Evolutionary conservation across 371 early-diverging fungal genomes (phyloP).

Genomic region (Fennellomyces sp.): DNA sequence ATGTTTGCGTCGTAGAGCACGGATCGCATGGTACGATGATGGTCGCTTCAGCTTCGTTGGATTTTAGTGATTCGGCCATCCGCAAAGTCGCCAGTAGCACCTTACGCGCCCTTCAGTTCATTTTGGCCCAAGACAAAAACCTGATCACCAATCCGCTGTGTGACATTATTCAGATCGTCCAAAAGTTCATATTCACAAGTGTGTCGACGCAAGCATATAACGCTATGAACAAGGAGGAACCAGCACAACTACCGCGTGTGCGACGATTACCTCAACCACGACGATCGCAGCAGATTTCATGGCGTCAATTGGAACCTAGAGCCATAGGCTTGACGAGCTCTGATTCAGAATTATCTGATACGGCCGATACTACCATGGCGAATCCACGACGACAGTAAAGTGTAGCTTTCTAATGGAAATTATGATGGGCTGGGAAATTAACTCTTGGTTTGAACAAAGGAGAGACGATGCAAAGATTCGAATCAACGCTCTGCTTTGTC

Average conservation of each 20-base stretch:
- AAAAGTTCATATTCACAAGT: constrained; percentile 48
- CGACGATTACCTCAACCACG: not conserved
- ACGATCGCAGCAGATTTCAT: constrained; percentile 18
- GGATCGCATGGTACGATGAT: constrained; percentile 36
- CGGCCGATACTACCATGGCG: constrained; percentile 31
- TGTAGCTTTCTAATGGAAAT: too few species aligned
- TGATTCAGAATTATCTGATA: constrained; percentile 69
- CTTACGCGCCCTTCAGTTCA: constrained; percentile 50
- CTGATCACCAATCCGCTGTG: constrained; percentile 45
- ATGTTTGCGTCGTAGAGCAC: constrained; percentile 33
- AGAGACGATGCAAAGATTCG: constrained; percentile 57
- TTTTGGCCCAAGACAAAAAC: constrained; percentile 43
- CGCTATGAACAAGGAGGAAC: not conserved
- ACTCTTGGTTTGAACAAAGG: constrained; percentile 13
- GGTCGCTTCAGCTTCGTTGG: constrained; percentile 32
- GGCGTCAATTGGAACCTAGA: constrained; percentile 13
- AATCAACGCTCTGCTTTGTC: constrained; percentile 59
- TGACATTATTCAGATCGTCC: constrained; percentile 49
- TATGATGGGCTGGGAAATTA: not conserved
- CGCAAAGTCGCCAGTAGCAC: constrained; percentile 57
- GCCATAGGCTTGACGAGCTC: constrained; percentile 40
- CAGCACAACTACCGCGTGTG: not conserved
- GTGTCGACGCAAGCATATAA: constrained; percentile 39
- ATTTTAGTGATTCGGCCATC: constrained; percentile 42
- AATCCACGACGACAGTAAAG: constrained; percentile 27